These are phyloP conservation scores for Cairneyella variabilis DNA, from an alignment of 495 filamentous ascomycete genomes.

Conservation along the genomic window DNA sequence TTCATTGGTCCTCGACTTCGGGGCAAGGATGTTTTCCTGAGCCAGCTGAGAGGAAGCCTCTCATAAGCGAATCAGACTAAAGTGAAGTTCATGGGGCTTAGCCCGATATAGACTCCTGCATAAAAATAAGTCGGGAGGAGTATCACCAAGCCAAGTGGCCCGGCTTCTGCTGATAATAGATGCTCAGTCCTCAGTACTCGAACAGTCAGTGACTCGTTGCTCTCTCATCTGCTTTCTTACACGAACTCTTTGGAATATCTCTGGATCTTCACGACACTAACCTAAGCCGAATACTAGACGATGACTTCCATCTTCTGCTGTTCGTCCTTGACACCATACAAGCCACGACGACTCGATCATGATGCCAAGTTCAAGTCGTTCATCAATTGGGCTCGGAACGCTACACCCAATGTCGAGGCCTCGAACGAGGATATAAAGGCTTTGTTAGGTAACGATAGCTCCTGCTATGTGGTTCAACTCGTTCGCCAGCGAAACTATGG, in stretches of 20 bases:
- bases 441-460: conserved; percentile 1
- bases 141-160: too few species aligned
- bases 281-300: not conserved
- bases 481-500: conserved; percentile 35
- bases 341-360: not conserved
- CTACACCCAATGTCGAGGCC: not conserved
- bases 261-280: not conserved
- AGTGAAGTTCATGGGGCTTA: too few species aligned
- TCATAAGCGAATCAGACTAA: too few species aligned
- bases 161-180: too few species aligned
- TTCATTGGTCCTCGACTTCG: not conserved
- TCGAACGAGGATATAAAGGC: not conserved
- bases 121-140: too few species aligned
- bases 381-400: not conserved
- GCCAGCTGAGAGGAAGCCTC: too few species aligned
- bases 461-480: conserved; percentile 28
- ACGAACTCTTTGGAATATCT: not conserved
- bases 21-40: not conserved
- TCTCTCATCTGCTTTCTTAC: not conserved
- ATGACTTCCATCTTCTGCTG: not conserved
- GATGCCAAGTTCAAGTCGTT: not conserved
- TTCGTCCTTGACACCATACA: not conserved
- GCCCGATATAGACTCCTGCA: too few species aligned
- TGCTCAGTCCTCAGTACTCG: too few species aligned
- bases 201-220: too few species aligned